Base-by-base conservation (phyloP, 2,329 filamentous ascomycete genomes). In the Penicillium sp. region DNA sequence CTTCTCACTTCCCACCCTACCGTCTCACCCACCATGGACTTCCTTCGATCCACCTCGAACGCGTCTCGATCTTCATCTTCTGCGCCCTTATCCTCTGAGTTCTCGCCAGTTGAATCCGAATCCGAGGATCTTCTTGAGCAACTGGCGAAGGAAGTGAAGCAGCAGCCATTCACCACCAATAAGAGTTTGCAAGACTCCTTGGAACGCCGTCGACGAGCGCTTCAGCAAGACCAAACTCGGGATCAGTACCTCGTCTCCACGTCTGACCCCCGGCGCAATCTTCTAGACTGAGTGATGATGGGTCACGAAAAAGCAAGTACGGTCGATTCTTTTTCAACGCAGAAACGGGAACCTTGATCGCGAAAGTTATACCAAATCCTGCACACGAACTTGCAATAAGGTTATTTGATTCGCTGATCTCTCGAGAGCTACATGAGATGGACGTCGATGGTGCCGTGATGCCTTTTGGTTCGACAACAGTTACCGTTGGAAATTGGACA, bases 171-270 rank as follows among this genome's bases (percentile, higher is more conserved):
- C 43, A 52, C 53, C 38, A 57, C 43, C 28, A 49, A 39, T 4
- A 11, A 45, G 49, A 51, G 46, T 38, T 40, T 56, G 50, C 45
- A 48, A 46, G 43, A 45, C 29, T 45, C 45, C 36, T 45, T 58
- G 27, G 48, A 53, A 39, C 34, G 25, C 40, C 51, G 39, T 48
- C 49, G 38, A 33, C 43, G 24, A 49, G 50, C 48, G 13, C 55
- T 56, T 50, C 34, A 47, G 35, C 45, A 53, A 47, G 48, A 49
- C 48, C 41, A 50, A 53, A 53, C 53, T 46, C 45, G 43, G 27
- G 51, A 53, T 45, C 51, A 58, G 48, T 56, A 54, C 34, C 47
- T 56, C 35, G 48, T 53, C 32, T 56, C 53, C 39, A 52, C 48
- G 13, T 50, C 50, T 52, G 51, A 56, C 12, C 48, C 40, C 46